Evolutionary conservation across 2,329 filamentous ascomycete genomes (phyloP), one percentile per base, ranked within the genome.

Genomic region (Berkeleyomyces basicola): DNA sequence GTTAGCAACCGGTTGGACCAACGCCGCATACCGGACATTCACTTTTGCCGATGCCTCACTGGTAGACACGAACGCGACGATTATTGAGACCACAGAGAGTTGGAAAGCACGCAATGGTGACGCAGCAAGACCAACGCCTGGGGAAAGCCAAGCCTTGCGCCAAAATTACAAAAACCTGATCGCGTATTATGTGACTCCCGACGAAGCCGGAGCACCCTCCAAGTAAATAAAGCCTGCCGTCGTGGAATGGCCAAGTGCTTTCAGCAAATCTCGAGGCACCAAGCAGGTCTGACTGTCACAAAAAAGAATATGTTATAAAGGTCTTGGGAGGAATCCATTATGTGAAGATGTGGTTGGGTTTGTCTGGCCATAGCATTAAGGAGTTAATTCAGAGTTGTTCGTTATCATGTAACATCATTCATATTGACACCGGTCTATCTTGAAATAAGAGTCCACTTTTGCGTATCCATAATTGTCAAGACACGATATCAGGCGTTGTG

Each of bases 1-100:
- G 37, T 36, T 66, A 85, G 84, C 84, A 46, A 90, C 87, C 7
- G 85, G 82, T 4, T 91, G 87, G 88, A 70, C 72, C 7, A 91
- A 91, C 71, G 85, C 85, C 61, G 87, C 91, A 73, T 84, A 77
- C 70, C 82, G 87, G 64, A 82, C 82, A 4, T 90, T 84, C 71
- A 74, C 77, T 58, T 89, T 90, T 70, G 76, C 72, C 36, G 78
- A 83, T 46, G 70, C 76, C 9, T 73, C 72, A 0, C 78, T 79
- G 61, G 70, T 74, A 16, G 79, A 84, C 63, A 70, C 72, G 2
- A 72, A 77, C 31, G 79, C 78, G 3, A 70, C 70, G 1, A 67
- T 83, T 7, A 68, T 70, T 57, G 81, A 83, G 71, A 80, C 78
- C 7, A 66, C 71, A 10, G 71, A 74, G 66, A 82, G 79, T 70